Percentiles rank a stretch among this genome's conserved stretches.
phyloP scores from a whole-genome alignment of 2,329 filamentous ascomycete genomes.

The Coleophoma cylindrospora region DNA sequence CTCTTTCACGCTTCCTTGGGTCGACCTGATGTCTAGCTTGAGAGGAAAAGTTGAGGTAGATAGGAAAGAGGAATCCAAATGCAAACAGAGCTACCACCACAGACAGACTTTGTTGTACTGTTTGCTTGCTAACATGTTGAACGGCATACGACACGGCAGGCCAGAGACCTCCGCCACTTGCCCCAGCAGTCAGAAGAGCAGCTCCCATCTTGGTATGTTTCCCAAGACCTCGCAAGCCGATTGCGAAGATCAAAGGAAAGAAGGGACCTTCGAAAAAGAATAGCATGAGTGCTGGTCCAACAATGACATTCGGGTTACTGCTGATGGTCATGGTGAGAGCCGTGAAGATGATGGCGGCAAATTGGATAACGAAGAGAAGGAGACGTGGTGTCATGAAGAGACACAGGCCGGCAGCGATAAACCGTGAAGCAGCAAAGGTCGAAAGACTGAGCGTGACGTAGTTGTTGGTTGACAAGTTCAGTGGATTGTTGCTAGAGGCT shows the following conservation, averaged over 20 bases:
- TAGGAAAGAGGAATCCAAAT: constrained; percentile 16
- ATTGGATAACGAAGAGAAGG: constrained; percentile 58
- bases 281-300: constrained; percentile 62
- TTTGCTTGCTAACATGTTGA: constrained; percentile 7
- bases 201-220: constrained; percentile 75
- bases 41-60: constrained; percentile 19
- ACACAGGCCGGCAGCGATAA: constrained; percentile 61
- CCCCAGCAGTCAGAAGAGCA: constrained; percentile 59
- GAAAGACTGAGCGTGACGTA: constrained; percentile 70
- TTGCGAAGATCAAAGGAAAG: constrained; percentile 76
- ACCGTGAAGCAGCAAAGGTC: constrained; percentile 69
- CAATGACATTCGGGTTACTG: constrained; percentile 39
- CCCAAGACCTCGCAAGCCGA: constrained; percentile 76
- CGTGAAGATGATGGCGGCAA: constrained; percentile 53
- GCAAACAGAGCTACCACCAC: constrained; percentile 21
- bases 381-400: constrained; percentile 60
- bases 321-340: constrained; percentile 42
- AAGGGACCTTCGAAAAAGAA: constrained; percentile 80
- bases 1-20: constrained; percentile 3
- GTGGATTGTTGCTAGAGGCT: constrained; percentile 25
- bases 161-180: constrained; percentile 19
- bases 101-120: constrained; percentile 17
- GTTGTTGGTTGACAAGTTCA: constrained; percentile 52
- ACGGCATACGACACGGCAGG: constrained; percentile 23
- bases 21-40: constrained; percentile 19